Conservation (phyloP, 1,284 basidiomycete genomes). For the Gymnopus androsaceus region DNA sequence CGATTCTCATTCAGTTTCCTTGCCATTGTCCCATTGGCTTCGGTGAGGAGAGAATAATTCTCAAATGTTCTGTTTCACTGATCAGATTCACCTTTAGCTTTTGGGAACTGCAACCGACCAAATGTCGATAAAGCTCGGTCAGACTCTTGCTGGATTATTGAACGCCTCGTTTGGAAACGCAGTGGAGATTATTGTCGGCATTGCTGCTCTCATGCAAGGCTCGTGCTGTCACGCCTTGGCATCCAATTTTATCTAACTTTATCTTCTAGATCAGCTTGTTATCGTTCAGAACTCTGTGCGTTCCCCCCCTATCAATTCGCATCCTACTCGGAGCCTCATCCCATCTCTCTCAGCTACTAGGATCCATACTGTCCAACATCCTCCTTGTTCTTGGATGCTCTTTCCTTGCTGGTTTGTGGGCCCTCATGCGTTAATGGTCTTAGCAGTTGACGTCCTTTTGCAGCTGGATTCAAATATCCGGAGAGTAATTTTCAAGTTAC, state of each 20-base stretch:
- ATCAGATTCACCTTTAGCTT: no score
- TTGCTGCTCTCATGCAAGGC: conserved; percentile 85
- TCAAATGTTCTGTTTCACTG: no score
- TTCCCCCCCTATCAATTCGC: conserved; percentile 1
- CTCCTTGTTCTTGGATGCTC: conserved; percentile 88
- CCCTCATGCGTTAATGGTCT: neutral
- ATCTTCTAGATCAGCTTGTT: conserved; percentile 63
- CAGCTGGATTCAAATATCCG: conserved; percentile 64
- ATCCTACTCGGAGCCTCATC: neutral
- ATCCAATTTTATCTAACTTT: neutral
- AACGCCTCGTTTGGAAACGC: conserved; percentile 86
- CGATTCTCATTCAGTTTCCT: conserved; percentile 86
- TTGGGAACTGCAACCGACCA: conserved; percentile 89
- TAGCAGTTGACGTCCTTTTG: neutral
- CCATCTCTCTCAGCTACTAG: conserved; percentile 58
- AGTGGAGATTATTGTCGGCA: conserved; percentile 84
- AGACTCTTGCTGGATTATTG: conserved; percentile 82
- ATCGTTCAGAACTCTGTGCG: conserved; percentile 86
- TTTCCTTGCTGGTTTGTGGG: conserved; percentile 68
- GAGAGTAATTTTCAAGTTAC: conserved; percentile 81
- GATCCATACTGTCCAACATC: conserved; percentile 87
- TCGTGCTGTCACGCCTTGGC: conserved; percentile 13
- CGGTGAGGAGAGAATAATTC: no score
- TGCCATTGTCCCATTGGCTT: conserved; percentile 86
- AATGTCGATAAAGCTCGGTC: conserved; percentile 75